These are phyloP conservation scores for Naegleria gruberi DNA, from an alignment of 208 protist genomes.

Conservation along the genomic window DNA sequence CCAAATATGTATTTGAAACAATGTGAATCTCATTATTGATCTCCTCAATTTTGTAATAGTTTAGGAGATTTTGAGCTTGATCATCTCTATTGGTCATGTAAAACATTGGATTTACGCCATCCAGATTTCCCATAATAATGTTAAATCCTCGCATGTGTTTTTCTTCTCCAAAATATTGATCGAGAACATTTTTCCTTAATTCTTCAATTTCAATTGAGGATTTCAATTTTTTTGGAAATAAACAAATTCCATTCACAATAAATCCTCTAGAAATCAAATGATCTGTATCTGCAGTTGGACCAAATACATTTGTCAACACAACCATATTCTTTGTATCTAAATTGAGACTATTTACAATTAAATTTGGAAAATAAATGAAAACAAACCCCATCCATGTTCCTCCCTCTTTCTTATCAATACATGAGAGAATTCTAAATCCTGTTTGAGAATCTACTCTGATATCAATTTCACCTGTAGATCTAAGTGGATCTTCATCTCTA, in stretches of 20 bases:
- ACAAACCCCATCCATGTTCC: not conserved
- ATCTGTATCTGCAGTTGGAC: not conserved
- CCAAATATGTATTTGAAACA: not conserved
- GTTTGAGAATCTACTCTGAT: not conserved
- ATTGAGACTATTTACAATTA: too few species aligned
- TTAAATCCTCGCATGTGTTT: not conserved
- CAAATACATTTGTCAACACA: not conserved
- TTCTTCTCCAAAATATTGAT: not conserved
- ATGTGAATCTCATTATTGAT: not conserved
- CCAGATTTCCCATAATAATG: not conserved
- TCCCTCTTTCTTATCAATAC: not conserved
- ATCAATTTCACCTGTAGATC: not conserved
- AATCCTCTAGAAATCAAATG: not conserved
- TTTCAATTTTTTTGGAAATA: not conserved
- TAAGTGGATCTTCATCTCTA: not conserved
- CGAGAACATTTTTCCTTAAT: not conserved
- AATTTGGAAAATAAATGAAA: too few species aligned
- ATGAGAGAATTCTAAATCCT: not conserved
- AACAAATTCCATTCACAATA: not conserved
- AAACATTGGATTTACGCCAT: not conserved
- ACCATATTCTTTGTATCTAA: not conserved
- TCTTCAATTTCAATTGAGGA: not conserved
- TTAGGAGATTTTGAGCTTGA: not conserved
- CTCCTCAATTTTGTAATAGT: not conserved
- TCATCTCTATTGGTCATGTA: not conserved